Base-by-base conservation (phyloP, 2,329 filamentous ascomycete genomes). In the Arthrinium puccinioides region DNA sequence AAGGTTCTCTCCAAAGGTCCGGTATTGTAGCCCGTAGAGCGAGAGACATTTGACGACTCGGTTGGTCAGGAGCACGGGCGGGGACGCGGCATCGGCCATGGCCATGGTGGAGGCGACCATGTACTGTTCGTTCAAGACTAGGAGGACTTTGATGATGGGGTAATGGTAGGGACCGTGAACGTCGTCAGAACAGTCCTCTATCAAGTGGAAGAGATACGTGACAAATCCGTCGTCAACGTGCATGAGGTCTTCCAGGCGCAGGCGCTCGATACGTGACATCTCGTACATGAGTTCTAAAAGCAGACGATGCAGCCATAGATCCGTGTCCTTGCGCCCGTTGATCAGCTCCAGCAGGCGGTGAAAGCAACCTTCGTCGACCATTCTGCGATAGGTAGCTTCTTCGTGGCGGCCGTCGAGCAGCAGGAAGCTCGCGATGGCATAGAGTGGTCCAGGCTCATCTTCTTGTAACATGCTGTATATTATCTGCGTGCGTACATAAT, bases 41-140 rank as follows among this genome's bases (percentile, higher is more conserved):
- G 87, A 90, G 29, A 98, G 72, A 26, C 89, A 74, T 59, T 97
- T 97, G 60, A 98, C 83, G 34, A 98, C 87, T 48, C 89, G 82
- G 55, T 98, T 98, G 4, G 92, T 97, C 39, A 94, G 63, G 5
- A 76, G 74, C 18, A 67, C 61, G 9, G 66, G 45, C 10, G 59
- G 57, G 18, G 57, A 60, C 27, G 53, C 54, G 13, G 66, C 55
- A 25, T 68, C 62, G 23, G 57, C 55, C 15, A 62, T 62, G 4
- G 67, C 59, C 21, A 70, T 75, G 42, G 73, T 84, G 49, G 69
- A 76, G 15, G 78, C 71, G 38, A 97, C 81, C 85, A 98, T 94
- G 62, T 96, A 98, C 62, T 98, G 92, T 61, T 98, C 92, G 61
- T 98, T 98, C 46, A 98, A 66, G 20, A 97, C 89, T 50, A 98